Evolutionary conservation across 768 basidiomycete species (phyloP).

Genomic region (Auriscalpium vulgare): DNA sequence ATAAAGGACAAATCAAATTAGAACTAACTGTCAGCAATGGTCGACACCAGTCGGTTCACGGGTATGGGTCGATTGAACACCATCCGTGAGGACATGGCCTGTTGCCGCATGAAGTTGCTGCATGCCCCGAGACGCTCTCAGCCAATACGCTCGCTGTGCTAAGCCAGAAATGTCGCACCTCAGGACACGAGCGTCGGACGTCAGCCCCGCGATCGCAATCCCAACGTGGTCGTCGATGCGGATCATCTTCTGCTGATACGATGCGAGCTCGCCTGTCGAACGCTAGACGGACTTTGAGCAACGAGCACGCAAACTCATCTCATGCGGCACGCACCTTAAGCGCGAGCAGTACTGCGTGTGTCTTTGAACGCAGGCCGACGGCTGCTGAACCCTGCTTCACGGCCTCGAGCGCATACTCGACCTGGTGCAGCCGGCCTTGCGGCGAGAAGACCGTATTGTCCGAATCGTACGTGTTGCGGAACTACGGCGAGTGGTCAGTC

Average conservation of each 20-base stretch:
- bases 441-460: conserved; percentile 98
- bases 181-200: conserved; percentile 94
- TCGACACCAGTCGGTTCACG: conserved; percentile 85
- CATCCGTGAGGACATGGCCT: conserved; percentile 95
- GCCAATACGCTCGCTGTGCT: neutral
- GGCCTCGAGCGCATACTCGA: conserved; percentile 97
- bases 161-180: conserved; percentile 47
- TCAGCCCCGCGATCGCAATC: conserved; percentile 99
- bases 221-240: conserved; percentile 99
- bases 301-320: neutral
- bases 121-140: neutral
- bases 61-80: conserved; percentile 92
- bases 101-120: conserved; percentile 99
- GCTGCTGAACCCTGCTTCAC: conserved; percentile 99
- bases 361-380: conserved; percentile 91
- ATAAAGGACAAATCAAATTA: neutral
- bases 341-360: conserved; percentile 86
- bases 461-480: conserved; percentile 95
- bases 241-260: conserved; percentile 99
- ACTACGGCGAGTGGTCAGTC: conserved; percentile 34
- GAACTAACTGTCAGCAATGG: conserved; percentile 89
- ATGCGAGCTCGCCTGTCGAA: conserved; percentile 94
- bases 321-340: conserved; percentile 59
- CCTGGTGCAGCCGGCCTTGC: conserved; percentile 93
- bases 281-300: conserved; percentile 43